phyloP scores from a whole-genome alignment of 495 filamentous ascomycete genomes.

The Penicillium waksmanii region DNA sequence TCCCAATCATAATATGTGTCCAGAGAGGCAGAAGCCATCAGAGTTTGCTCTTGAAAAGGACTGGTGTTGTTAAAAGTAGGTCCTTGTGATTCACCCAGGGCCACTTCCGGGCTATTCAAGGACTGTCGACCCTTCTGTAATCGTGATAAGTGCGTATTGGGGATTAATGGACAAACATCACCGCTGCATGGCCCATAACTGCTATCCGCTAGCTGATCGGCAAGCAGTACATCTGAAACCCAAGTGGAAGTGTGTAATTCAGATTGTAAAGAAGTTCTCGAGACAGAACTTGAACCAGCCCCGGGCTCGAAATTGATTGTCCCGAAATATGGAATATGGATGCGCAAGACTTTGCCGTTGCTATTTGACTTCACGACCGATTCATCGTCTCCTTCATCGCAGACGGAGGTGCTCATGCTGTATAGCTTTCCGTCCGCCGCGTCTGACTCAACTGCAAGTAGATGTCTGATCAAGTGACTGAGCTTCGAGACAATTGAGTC shows the following conservation, averaged over 20 bases:
- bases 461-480: conserved; percentile 40
- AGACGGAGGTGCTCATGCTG: conserved; percentile 22
- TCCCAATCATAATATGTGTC: conserved; percentile 24
- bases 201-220: no score
- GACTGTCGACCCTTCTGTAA: no score
- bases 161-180: no score
- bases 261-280: not conserved
- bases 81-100: not conserved
- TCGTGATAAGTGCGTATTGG: no score
- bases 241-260: not conserved
- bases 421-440: conserved; percentile 27
- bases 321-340: conserved; percentile 47
- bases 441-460: conserved; percentile 30
- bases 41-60: not conserved
- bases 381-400: conserved; percentile 16
- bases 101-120: no score
- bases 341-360: conserved; percentile 19
- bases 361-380: conserved; percentile 13
- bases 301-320: conserved; percentile 37
- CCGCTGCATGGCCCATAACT: no score
- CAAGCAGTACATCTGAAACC: not conserved
- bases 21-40: not conserved
- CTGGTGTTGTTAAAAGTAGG: not conserved
- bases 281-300: conserved; percentile 7
- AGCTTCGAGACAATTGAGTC: conserved; percentile 36